Evolutionary conservation across 108 stramenopile genomes (phyloP).

Genomic region (Ochromonas danica): DNA sequence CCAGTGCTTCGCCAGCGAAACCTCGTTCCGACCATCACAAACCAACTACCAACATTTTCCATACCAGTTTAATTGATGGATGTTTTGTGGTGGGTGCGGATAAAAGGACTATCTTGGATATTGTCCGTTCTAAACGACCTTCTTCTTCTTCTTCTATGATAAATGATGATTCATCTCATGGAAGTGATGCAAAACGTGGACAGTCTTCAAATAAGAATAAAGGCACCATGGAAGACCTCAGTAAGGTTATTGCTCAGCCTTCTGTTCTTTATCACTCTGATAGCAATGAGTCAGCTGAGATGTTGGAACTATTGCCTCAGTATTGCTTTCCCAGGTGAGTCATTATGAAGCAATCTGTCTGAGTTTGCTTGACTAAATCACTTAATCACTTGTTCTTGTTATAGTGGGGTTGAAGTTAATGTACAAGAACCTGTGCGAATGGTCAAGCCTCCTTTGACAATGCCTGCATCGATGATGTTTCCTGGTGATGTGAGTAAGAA

Average conservation of each 20-base stretch:
- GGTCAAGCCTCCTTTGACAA: not conserved
- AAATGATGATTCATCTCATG: not conserved
- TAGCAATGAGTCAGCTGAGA: not conserved
- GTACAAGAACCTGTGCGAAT: not conserved
- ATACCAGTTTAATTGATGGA: not conserved
- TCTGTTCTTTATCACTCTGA: not conserved
- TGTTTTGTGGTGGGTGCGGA: not conserved
- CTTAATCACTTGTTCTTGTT: not conserved
- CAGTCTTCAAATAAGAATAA: not conserved
- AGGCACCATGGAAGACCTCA: not conserved
- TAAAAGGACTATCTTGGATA: too few relatives aligned
- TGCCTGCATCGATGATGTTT: not conserved
- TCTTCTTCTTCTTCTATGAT: too few relatives aligned
- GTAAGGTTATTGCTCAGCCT: not conserved
- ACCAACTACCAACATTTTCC: not conserved
- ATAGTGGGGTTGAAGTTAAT: constrained; percentile 4
- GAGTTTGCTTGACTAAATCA: not conserved
- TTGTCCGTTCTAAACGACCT: too few relatives aligned
- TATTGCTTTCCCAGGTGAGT: constrained; percentile 27
- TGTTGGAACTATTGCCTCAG: not conserved
- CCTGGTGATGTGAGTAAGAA: not conserved
- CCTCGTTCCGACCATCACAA: not conserved
- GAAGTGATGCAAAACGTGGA: not conserved
- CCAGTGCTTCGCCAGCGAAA: not conserved
- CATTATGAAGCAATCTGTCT: not conserved